Percentiles rank a stretch among this genome's conserved stretches.
Evolutionary conservation across 306 rosid species (phyloP).

Genomic region (Purshia tridentata): DNA sequence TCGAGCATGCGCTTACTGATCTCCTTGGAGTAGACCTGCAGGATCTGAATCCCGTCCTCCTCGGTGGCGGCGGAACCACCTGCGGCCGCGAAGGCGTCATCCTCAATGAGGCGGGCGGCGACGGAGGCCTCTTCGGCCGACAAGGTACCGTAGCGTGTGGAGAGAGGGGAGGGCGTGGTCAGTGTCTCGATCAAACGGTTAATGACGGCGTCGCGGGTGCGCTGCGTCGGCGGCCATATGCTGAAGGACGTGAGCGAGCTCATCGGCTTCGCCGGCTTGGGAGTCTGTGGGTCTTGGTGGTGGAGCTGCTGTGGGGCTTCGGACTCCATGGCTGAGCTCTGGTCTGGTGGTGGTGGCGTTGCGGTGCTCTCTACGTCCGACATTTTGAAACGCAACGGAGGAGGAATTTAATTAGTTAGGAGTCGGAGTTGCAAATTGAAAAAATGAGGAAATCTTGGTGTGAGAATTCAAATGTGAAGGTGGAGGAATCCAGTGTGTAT

Average conservation of each 20-base stretch:
- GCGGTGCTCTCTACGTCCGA: constrained; percentile 37
- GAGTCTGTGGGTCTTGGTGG: background rate
- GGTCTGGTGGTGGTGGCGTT: constrained; percentile 7
- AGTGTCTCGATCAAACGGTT: constrained; percentile 77
- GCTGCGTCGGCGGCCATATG: constrained; percentile 95
- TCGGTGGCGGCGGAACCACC: constrained; percentile 53
- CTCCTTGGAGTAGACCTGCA: constrained; percentile 91
- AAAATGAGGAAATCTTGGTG: background rate
- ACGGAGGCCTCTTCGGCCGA: constrained; percentile 53
- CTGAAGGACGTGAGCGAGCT: constrained; percentile 48
- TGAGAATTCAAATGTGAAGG: background rate
- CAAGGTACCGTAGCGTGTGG: constrained; percentile 86
- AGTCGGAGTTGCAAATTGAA: background rate
- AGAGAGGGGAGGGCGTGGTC: constrained; percentile 76
- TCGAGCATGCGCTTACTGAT: constrained; percentile 95
- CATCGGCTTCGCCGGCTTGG: constrained; percentile 28
- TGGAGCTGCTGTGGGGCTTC: constrained; percentile 1
- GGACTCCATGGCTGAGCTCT: constrained; percentile 28
- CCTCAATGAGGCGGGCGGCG: constrained; percentile 68
- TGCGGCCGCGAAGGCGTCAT: constrained; percentile 62
- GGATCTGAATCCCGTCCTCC: constrained; percentile 84
- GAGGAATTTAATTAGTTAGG: background rate
- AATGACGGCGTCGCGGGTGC: constrained; percentile 89
- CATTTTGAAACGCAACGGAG: constrained; percentile 25
- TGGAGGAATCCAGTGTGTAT: background rate